Base-by-base conservation (phyloP, 1,139 yeast species). In the Saccharomyces pastorianus region DNA sequence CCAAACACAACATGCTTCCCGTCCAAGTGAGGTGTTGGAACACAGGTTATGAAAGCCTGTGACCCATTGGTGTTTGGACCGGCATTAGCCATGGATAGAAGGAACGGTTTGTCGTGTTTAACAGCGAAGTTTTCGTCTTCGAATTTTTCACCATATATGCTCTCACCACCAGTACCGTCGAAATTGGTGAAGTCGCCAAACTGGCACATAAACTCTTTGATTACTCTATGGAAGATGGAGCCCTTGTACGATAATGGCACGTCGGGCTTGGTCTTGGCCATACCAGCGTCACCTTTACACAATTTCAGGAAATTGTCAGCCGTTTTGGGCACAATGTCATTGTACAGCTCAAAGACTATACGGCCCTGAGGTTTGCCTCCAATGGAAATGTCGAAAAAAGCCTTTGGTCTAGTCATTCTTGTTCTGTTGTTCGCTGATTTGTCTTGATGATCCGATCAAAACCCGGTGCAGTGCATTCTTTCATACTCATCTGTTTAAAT, bases 1-100 rank as follows among this genome's bases (percentile, higher is more conserved):
- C 99, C 99, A 70, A 93, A 95, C 7, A 93, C 97, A 54, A 91
- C 98, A 71, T 95, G 99, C 72, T 93, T 91, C 48, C 95, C 95
- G 69, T 93, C 93, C 63, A 91, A 78, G 69, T 87, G 93, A 7
- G 93, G 88, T 23, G 93, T 84, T 50, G 87, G 81, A 4, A 80
- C 88, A n/a, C 93, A 85, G 46, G 96, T 88, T 64, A 93, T 84
- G 71, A 93, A 93, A 67, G 90, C 91, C 71, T 93, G 98, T 0
- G 96, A 89, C 1, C 98, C 98, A 68, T 93, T 93, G 58, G 98
- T 91, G 70, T 86, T 83, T 54, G 96, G 91, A 9, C 98, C 98
- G 4, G 96, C 88, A 70, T 90, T 91, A 58, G 98, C 98, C 98
- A 93, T 93, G 20, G 96, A 88, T 65, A 93, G 79, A 63, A 91